Conservation (phyloP, 2,329 filamentous ascomycete species). For the Orbilia blumenaviensis region DNA sequence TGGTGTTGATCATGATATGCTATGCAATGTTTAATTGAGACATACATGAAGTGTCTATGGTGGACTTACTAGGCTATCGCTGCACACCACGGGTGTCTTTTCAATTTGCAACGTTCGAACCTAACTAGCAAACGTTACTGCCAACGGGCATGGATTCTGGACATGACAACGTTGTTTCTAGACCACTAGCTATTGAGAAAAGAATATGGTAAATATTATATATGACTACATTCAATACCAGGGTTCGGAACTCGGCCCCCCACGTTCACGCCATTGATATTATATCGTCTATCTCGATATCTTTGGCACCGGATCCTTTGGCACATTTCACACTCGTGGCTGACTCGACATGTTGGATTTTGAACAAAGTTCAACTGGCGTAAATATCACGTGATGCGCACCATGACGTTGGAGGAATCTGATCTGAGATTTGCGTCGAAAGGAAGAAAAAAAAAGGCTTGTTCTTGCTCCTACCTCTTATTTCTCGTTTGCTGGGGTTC, state of each 20-base stretch:
- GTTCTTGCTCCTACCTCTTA: slow-evolving; percentile 1
- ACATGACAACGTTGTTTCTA: not conserved
- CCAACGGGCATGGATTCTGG: too few relatives aligned
- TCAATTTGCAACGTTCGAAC: too few relatives aligned
- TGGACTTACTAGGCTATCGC: too few relatives aligned
- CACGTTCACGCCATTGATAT: not conserved
- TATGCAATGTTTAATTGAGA: not conserved
- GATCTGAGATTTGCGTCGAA: not conserved
- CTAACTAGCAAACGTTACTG: too few relatives aligned
- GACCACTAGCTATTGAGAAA: too few relatives aligned
- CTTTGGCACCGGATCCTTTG: not conserved
- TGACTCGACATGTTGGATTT: slow-evolving; percentile 1
- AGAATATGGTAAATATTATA: too few relatives aligned
- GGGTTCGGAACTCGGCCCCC: too few relatives aligned
- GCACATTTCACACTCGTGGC: not conserved
- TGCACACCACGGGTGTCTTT: too few relatives aligned
- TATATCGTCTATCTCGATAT: not conserved
- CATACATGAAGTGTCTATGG: not conserved
- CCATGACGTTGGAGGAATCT: slow-evolving; percentile 3
- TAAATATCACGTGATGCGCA: slow-evolving; percentile 4
- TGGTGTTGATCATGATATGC: too few relatives aligned
- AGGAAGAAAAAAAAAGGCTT: not conserved
- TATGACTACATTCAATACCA: too few relatives aligned
- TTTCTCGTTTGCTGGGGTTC: not conserved
- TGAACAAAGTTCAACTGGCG: not conserved